phyloP scores from a whole-genome alignment of 2,329 filamentous ascomycete genomes.

The Zymoseptoria brevis region DNA sequence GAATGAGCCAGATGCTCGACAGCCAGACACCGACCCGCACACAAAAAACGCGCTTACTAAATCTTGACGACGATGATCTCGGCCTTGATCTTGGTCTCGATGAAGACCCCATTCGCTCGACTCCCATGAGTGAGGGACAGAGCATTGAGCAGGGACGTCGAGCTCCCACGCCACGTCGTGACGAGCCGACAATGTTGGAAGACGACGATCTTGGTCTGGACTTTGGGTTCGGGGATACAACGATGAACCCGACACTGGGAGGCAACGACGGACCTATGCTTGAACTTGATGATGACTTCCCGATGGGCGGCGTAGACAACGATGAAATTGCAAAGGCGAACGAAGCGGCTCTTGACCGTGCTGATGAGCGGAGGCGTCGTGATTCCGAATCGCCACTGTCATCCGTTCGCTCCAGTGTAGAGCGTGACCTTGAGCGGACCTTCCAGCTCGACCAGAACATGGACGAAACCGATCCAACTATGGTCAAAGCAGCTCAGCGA shows the following conservation, averaged over 20 bases:
- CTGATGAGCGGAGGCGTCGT: conserved; percentile 38
- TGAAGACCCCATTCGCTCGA: conserved; percentile 30
- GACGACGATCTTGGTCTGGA: conserved; percentile 50
- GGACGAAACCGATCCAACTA: conserved; percentile 30
- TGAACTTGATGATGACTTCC: conserved; percentile 31
- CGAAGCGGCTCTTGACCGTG: conserved; percentile 29
- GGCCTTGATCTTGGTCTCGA: conserved; percentile 56
- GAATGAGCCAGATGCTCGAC: conserved; percentile 65
- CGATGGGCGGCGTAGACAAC: conserved; percentile 37
- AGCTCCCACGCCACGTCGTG: conserved; percentile 52
- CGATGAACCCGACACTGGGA: conserved; percentile 16
- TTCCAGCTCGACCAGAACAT: conserved; percentile 31
- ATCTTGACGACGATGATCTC: conserved; percentile 50
- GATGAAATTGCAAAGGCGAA: conserved; percentile 36
- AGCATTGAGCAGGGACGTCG: conserved; percentile 89
- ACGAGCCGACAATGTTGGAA: conserved; percentile 52
- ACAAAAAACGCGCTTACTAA: conserved; percentile 17
- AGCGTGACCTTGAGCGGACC: conserved; percentile 59
- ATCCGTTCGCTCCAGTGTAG: conserved; percentile 43
- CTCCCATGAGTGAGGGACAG: conserved; percentile 21
- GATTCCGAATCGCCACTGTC: conserved; percentile 49
- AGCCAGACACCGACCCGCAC: conserved; percentile 24
- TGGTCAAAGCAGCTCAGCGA: conserved; percentile 59
- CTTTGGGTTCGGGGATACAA: conserved; percentile 30
- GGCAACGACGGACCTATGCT: conserved; percentile 22